Evolutionary conservation across 2,329 filamentous ascomycete species (phyloP).

Genomic region (Alternaria sp.): DNA sequence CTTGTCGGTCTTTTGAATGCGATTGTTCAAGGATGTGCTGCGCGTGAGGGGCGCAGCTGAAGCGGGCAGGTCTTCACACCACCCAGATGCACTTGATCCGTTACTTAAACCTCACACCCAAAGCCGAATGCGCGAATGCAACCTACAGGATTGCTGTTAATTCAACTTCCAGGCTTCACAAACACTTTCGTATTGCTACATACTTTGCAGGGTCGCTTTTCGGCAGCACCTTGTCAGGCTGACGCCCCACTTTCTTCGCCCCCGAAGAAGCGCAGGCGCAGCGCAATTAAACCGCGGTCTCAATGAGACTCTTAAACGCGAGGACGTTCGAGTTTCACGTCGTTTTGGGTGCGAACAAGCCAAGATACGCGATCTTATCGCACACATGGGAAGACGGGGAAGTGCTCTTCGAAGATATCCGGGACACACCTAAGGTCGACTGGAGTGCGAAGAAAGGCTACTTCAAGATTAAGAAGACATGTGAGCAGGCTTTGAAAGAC

Average conservation of each 20-base stretch:
- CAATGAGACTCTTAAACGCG: slow-evolving; percentile 1
- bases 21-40: not conserved
- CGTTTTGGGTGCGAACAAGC: not conserved
- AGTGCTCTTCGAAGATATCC: not conserved
- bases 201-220: not conserved
- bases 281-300: not conserved
- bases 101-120: not conserved
- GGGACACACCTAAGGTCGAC: not conserved
- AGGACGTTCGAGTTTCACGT: not conserved
- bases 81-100: not conserved
- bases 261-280: not conserved
- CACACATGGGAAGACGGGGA: slow-evolving; percentile 1
- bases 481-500: not conserved
- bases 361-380: not conserved
- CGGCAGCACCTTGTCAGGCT: not conserved
- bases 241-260: slow-evolving; percentile 1
- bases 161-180: not conserved
- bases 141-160: not conserved
- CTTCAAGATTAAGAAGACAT: not conserved
- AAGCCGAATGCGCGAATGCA: not conserved
- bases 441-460: not conserved
- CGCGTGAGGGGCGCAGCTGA: slow-evolving; percentile 4
- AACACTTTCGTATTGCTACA: not conserved
- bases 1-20: not conserved
- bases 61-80: not conserved